Base-by-base conservation (phyloP, 2,329 filamentous ascomycete species). In the Fonsecaea monophora region DNA sequence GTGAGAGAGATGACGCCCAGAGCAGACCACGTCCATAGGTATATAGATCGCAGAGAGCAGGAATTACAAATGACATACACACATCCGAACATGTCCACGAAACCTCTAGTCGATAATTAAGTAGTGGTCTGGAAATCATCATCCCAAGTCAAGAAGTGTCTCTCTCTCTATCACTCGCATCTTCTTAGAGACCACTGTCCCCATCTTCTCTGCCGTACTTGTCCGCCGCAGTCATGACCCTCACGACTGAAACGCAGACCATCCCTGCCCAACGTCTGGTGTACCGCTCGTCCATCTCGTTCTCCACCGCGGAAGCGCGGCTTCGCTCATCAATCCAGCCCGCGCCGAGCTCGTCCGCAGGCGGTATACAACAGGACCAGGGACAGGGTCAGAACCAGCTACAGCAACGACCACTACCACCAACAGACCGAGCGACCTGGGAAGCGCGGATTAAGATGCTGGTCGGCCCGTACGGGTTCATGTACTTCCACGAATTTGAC, bases 401-500 rank as follows among this genome's bases (percentile, higher is more conserved):
- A 40, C 25, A 25, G 25, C 25, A 25, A 25, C 25, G 25, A 25
- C 30, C 2, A 32, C 45, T 1, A 13, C 61, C 32, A 18, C 61
- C 57, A 6, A 56, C 42, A 7, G 55, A 68, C 35, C 58, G 53
- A 25, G 48, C 56, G 13, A 60, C 38, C 10, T 62, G 55, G 45
- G 57, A 59, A 34, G 30, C 54, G 3, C 59, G 30, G 50, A 62
- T 67, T 50, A 38, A 45, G 12, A 30, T 53, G 18, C 30, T 57
- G 6, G 15, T 65, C 48, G 68, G 68, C 12, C 58, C 61, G 12
- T 62, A 67, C 32, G 65, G 58, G 0, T 69, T 69, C 55, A 67
- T 65, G 68, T 65, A 69, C 55, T 69, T 69, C 65, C 34, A 56
- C 42, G 68, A 69, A 48, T 66, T 62, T 32, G 53, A 69, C 45